phyloP scores from a whole-genome alignment of 148 eudicot species.

The Chenopodium quinoa region DNA sequence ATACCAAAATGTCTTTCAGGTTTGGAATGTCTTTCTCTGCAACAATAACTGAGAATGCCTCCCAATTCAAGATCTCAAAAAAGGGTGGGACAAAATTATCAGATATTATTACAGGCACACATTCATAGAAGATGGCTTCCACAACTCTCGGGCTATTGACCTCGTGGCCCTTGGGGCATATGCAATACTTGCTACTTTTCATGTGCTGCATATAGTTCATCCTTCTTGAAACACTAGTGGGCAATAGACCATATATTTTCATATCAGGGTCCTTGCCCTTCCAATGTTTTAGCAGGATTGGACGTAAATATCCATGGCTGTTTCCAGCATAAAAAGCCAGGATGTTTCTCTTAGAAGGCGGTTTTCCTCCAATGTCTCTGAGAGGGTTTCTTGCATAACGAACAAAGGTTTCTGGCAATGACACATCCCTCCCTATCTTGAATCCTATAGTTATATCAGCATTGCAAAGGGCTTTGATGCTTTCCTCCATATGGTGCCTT shows the following conservation, averaged over 20 bases:
- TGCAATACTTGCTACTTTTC: slow-evolving; percentile 85
- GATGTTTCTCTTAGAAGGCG: slow-evolving; percentile 55
- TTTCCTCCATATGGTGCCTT: slow-evolving; percentile 76
- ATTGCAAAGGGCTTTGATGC: slow-evolving; percentile 90
- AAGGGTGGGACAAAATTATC: slow-evolving; percentile 91
- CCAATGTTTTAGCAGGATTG: slow-evolving; percentile 64
- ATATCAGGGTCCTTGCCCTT: slow-evolving; percentile 64
- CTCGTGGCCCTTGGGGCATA: slow-evolving; percentile 87
- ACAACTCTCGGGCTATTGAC: slow-evolving; percentile 87
- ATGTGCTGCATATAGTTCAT: slow-evolving; percentile 74
- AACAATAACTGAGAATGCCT: slow-evolving; percentile 61
- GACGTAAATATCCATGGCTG: slow-evolving; percentile 78
- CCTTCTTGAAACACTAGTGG: slow-evolving; percentile 56
- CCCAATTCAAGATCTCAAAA: slow-evolving; percentile 77
- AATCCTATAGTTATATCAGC: slow-evolving; percentile 74
- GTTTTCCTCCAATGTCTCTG: slow-evolving; percentile 72
- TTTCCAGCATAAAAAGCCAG: slow-evolving; percentile 86
- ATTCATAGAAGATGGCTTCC: slow-evolving; percentile 78
- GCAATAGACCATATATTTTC: slow-evolving; percentile 73
- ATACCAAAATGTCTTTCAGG: slow-evolving; percentile 52
- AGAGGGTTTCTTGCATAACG: slow-evolving; percentile 70
- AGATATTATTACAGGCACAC: slow-evolving; percentile 84
- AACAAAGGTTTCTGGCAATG: slow-evolving; percentile 74
- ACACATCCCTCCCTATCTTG: slow-evolving; percentile 78
- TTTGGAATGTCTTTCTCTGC: slow-evolving; percentile 80